phyloP scores from a whole-genome alignment of 2,329 filamentous ascomycete species.

The Clonostachys rosea region DNA sequence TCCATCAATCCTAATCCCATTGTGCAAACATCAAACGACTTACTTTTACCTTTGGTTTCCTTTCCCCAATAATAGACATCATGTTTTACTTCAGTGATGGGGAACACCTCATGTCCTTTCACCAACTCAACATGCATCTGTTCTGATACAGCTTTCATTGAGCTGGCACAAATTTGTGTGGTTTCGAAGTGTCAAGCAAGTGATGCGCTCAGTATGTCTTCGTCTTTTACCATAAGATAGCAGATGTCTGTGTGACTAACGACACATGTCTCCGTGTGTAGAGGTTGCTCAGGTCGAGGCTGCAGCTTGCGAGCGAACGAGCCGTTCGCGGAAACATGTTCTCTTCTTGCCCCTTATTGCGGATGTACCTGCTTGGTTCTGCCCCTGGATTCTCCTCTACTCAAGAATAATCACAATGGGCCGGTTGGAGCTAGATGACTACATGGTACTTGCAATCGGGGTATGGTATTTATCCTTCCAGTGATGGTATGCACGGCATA shows the following conservation, averaged over 20 bases:
- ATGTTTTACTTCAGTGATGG: too few species aligned
- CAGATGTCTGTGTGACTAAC: too few species aligned
- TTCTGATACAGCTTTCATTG: conserved; percentile 9
- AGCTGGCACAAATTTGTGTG: conserved; percentile 13
- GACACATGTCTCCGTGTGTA: too few species aligned
- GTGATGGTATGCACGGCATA: too few species aligned
- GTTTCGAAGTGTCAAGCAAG: conserved; percentile 11
- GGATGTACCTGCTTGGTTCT: conserved; percentile 24
- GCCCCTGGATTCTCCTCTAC: conserved; percentile 26
- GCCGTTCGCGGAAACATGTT: conserved; percentile 18
- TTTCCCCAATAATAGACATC: too few species aligned
- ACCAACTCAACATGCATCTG: conserved; percentile 20
- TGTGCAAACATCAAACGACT: too few species aligned
- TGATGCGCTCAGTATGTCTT: conserved; percentile 16
- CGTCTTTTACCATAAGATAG: too few species aligned
- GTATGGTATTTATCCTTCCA: background rate
- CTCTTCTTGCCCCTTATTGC: conserved; percentile 25
- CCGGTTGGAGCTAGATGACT: conserved; percentile 29
- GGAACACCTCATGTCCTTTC: background rate
- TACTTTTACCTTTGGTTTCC: too few species aligned
- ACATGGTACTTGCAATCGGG: conserved; percentile 22
- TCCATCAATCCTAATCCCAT: too few species aligned
- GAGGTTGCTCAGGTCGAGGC: conserved; percentile 16
- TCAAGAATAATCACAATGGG: conserved; percentile 22
- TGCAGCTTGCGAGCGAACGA: conserved; percentile 20